Conservation (phyloP, 2,329 filamentous ascomycete genomes). For the Fusarium siculi region DNA sequence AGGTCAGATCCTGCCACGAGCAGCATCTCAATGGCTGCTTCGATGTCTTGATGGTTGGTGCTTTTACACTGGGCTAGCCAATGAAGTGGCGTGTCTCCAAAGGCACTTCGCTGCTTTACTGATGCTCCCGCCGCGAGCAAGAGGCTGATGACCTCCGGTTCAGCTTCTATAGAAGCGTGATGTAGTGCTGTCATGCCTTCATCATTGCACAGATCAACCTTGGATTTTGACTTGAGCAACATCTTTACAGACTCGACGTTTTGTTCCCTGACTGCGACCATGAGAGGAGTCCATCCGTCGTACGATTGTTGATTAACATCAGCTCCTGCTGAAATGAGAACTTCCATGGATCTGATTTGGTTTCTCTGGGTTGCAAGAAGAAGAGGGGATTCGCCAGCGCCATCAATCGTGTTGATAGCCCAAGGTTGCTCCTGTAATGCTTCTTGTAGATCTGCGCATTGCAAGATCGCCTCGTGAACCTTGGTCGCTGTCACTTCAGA, state of each 20-base stretch:
- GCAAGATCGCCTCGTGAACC: not conserved
- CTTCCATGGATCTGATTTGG: not conserved
- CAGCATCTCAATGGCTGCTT: not conserved
- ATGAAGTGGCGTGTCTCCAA: not conserved
- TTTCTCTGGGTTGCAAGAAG: rapidly evolving
- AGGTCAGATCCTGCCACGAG: not conserved
- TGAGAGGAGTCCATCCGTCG: not conserved
- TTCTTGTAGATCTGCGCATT: not conserved
- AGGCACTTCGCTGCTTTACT: rapidly evolving
- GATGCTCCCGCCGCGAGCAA: constrained; percentile 19
- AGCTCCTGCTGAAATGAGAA: constrained; percentile 14
- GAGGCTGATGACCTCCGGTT: not conserved
- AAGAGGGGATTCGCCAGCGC: not conserved
- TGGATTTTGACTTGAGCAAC: constrained; percentile 2
- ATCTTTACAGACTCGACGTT: not conserved
- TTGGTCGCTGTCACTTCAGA: not conserved
- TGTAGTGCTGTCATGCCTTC: not conserved
- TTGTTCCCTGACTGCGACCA: not conserved
- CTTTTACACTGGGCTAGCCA: rapidly evolving
- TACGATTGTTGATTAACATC: constrained; percentile 4
- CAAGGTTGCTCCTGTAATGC: constrained; percentile 15
- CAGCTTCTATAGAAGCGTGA: rapidly evolving
- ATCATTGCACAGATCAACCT: not conserved
- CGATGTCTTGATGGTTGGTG: rapidly evolving
- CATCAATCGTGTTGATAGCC: constrained; percentile 1